These are phyloP conservation scores for Dichotomocladium elegans DNA, from an alignment of 371 early-diverging fungal genomes.

Conservation along the genomic window DNA sequence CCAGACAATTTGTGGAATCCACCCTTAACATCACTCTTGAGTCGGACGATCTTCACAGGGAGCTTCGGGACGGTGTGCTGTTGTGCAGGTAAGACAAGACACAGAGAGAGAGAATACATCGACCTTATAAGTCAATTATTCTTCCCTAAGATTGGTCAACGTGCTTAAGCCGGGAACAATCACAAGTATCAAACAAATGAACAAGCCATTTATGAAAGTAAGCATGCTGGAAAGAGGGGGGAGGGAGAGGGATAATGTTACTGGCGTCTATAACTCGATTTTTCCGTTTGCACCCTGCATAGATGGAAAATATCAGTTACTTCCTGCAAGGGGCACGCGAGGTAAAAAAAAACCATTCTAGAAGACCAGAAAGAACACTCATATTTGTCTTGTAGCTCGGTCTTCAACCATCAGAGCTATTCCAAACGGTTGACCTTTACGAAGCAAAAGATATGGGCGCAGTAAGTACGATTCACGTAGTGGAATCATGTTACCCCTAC, in stretches of 20 bases:
- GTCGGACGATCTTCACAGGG: constrained; percentile 22
- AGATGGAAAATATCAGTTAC: constrained; percentile 82
- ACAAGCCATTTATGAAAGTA: constrained; percentile 70
- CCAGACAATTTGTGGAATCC: constrained; percentile 25
- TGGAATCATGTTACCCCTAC: background rate
- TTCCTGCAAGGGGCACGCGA: constrained; percentile 60
- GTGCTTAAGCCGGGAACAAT: constrained; percentile 63
- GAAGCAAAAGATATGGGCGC: constrained; percentile 82
- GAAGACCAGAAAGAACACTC: too few relatives aligned
- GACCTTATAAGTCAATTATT: background rate
- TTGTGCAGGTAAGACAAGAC: constrained; percentile 71
- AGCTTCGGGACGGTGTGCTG: constrained; percentile 59
- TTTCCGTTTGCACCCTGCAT: constrained; percentile 3
- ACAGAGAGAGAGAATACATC: too few relatives aligned
- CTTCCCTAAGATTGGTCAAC: constrained; percentile 55
- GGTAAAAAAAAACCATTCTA: constrained; percentile 13
- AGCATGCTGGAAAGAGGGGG: background rate
- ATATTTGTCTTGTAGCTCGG: constrained; percentile 54
- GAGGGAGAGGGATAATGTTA: background rate
- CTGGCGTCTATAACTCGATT: too few relatives aligned
- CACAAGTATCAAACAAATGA: constrained; percentile 54
- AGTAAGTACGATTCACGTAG: constrained; percentile 28
- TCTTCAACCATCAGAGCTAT: constrained; percentile 71
- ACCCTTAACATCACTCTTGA: constrained; percentile 20
- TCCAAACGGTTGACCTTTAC: constrained; percentile 88